Evolutionary conservation across 2,329 filamentous ascomycete species (phyloP), one percentile per base, ranked within the genome.

Genomic region (Apiospora sp.): DNA sequence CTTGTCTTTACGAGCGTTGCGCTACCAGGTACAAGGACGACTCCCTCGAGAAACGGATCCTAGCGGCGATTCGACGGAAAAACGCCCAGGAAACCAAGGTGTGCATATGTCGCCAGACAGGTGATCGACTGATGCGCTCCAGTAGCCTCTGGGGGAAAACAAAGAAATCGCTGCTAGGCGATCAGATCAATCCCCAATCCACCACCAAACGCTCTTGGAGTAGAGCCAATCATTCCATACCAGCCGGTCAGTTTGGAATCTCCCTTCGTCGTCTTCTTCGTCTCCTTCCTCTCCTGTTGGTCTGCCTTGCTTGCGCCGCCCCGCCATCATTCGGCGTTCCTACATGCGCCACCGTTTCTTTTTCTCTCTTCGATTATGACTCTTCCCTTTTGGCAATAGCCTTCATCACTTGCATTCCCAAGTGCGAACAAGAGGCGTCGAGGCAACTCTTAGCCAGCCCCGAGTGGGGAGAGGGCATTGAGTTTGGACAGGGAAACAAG

Each of bases 81-180:
- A 19, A 64, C 22, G 58, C 37, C 58, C 41, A n/a, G 30, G 10
- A 34, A 64, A n/a, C 54, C 58, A 64, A 64, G 58, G 34, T 41
- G 58, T 64, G 58, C 58, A 64, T 64, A 64, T 24, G 58, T 19
- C 58, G 58, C 22, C 34, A 41, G 8, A 19, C 19, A 41, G 19
- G 14, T 46, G 67, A 30, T 5, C 58, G 4, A 67, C 58, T 68
- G 71, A 48, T 68, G 70, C 46, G 68, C 70, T 51, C 69, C 69
- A 67, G 72, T 48, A 72, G 67, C 69, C 51, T n/a, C 27, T 71
- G 72, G 71, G 58, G 30, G 30, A 34, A 41, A 64, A 72, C 74
- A 72, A 71, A 74, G 67, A 30, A 30, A 73, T 74, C 73, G 72
- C 72, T 73, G 49, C 75, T 73, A 73, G 73, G 71, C 72, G 73